Conservation (phyloP, 1,139 yeast genomes). For the Candida mesenterica region DNA sequence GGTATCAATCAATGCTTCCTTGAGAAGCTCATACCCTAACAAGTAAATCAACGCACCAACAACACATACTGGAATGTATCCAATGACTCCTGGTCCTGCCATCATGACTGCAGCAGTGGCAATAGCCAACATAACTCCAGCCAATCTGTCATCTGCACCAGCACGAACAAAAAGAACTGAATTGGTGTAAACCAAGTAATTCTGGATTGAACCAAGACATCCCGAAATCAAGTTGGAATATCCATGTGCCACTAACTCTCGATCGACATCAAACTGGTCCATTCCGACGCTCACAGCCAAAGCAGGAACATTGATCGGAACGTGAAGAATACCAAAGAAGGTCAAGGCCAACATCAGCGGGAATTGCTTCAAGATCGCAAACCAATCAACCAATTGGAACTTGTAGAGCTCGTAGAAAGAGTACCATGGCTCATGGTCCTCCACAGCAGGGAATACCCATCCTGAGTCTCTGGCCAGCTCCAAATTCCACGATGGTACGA, state of each 20-base stretch:
- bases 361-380: conserved; percentile 60
- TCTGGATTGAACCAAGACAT: conserved; percentile 80
- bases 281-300: conserved; percentile 86
- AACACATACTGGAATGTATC: conserved; percentile 90
- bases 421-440: conserved; percentile 81
- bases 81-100: conserved; percentile 89
- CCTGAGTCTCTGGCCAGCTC: conserved; percentile 65
- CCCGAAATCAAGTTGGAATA: conserved; percentile 89
- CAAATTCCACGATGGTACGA: conserved; percentile 66
- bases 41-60: conserved; percentile 90
- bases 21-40: conserved; percentile 83
- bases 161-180: conserved; percentile 88
- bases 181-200: conserved; percentile 91
- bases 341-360: conserved; percentile 97
- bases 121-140: conserved; percentile 81
- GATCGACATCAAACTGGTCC: conserved; percentile 85
- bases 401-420: conserved; percentile 73
- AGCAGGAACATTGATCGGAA: conserved; percentile 97
- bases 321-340: conserved; percentile 92
- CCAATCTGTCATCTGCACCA: conserved; percentile 86
- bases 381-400: conserved; percentile 71
- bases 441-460: conserved; percentile 78
- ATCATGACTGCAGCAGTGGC: conserved; percentile 82
- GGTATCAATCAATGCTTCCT: conserved; percentile 85
- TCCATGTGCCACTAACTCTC: conserved; percentile 94